Evolutionary conservation across 1,284 basidiomycete species (phyloP).

Genomic region (Cutaneotrichosporon mucoides): DNA sequence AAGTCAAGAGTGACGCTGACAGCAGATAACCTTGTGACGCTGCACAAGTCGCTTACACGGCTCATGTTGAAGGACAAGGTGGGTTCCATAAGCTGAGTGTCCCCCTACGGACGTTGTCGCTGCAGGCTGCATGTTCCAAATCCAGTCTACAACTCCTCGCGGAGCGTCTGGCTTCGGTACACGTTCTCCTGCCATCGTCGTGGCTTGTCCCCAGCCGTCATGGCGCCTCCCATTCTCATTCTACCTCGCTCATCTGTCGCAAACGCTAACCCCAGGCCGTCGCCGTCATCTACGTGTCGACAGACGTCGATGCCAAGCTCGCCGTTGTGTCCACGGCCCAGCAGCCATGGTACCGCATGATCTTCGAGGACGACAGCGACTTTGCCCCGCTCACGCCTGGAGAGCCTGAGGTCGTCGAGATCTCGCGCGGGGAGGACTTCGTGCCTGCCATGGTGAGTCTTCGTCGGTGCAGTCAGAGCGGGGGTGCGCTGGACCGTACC

Average conservation of each 20-base stretch:
- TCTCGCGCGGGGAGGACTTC: constrained; percentile 48
- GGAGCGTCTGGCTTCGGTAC: too few relatives aligned
- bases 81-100: neutral
- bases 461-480: neutral
- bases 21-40: constrained; percentile 11
- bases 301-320: constrained; percentile 36
- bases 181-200: too few relatives aligned
- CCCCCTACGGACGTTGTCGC: too few relatives aligned
- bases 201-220: too few relatives aligned
- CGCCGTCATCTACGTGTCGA: constrained; percentile 46
- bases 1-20: constrained; percentile 2
- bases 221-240: too few relatives aligned
- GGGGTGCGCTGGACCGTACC: too few relatives aligned
- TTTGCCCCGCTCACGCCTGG: constrained; percentile 42
- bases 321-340: constrained; percentile 29
- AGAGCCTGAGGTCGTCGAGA: constrained; percentile 39
- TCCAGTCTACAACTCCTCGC: too few relatives aligned
- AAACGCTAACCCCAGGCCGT: constrained; percentile 22
- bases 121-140: too few relatives aligned
- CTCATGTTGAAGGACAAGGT: constrained; percentile 15
- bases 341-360: constrained; percentile 47
- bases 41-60: constrained; percentile 9
- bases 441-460: constrained; percentile 44
- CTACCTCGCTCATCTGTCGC: neutral
- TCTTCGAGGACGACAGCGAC: constrained; percentile 48